phyloP scores from a whole-genome alignment of 2,329 filamentous ascomycete genomes.

The Pseudopyrenochaeta lycopersici region DNA sequence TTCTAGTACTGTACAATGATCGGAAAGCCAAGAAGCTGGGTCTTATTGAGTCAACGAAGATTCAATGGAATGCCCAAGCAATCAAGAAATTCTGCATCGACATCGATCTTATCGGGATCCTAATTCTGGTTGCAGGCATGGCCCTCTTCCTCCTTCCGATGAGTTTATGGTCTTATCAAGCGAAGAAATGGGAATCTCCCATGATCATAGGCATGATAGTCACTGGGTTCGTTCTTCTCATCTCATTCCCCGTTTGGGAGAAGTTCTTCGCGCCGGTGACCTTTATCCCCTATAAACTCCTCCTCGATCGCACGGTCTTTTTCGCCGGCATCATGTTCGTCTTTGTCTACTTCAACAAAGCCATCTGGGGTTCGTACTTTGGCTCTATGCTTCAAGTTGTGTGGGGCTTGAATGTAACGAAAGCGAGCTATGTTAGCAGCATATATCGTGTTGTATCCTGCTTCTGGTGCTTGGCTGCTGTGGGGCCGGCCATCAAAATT shows the following conservation, averaged over 20 bases:
- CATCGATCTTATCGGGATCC: constrained; percentile 69
- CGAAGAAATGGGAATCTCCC: constrained; percentile 39
- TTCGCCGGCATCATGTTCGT: constrained; percentile 60
- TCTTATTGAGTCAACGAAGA: constrained; percentile 58
- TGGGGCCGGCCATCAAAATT: constrained; percentile 24
- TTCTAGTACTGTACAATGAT: constrained; percentile 65
- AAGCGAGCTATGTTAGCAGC: constrained; percentile 45
- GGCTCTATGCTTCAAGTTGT: constrained; percentile 50
- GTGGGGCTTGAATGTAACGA: constrained; percentile 35
- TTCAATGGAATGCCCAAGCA: constrained; percentile 46
- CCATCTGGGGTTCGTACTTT: constrained; percentile 49
- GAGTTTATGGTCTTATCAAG: constrained; percentile 56
- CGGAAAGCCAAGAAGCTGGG: constrained; percentile 66
- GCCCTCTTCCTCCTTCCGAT: constrained; percentile 74
- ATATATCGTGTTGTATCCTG: constrained; percentile 43
- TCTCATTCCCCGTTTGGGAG: constrained; percentile 49
- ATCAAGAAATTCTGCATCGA: constrained; percentile 63
- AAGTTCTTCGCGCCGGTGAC: constrained; percentile 45
- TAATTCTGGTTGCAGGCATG: constrained; percentile 68
- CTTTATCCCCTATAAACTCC: constrained; percentile 55
- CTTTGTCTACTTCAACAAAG: constrained; percentile 29
- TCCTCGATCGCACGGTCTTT: constrained; percentile 58
- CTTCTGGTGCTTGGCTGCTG: constrained; percentile 25
- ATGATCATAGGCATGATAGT: constrained; percentile 51
- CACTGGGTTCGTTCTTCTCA: constrained; percentile 42